These are phyloP conservation scores for Wallacemonas sp. DNA, from an alignment of 208 protist species.

Conservation along the genomic window DNA sequence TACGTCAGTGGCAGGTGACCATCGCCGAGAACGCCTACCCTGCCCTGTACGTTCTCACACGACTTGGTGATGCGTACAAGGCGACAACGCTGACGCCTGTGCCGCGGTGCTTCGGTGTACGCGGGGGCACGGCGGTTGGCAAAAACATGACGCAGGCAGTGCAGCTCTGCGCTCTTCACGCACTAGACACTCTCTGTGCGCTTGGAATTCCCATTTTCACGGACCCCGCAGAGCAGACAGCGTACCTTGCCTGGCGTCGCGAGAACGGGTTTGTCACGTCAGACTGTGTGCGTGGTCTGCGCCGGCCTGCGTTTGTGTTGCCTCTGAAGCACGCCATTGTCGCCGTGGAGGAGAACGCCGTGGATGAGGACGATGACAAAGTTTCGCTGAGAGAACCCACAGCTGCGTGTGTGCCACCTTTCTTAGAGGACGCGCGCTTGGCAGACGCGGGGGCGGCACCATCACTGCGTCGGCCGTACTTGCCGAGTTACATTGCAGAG, in stretches of 20 bases:
- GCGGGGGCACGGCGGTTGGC: conserved; percentile 66
- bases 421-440: background rate
- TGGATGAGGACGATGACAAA: background rate
- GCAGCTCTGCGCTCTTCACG: conserved; percentile 67
- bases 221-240: conserved; percentile 37
- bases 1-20: conserved; percentile 60
- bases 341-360: background rate
- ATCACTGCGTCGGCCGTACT: conserved; percentile 21
- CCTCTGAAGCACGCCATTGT: conserved; percentile 21
- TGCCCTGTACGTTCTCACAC: conserved; percentile 71
- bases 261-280: conserved; percentile 31
- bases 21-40: conserved; percentile 62
- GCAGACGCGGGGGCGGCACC: background rate
- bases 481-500: conserved; percentile 72
- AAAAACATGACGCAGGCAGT: conserved; percentile 54
- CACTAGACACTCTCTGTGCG: conserved; percentile 61
- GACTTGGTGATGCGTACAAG: conserved; percentile 64
- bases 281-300: conserved; percentile 29
- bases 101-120: conserved; percentile 55
- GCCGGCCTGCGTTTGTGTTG: conserved; percentile 25
- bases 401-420: conserved; percentile 2
- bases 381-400: background rate
- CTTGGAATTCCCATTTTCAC: conserved; percentile 57
- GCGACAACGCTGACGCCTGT: conserved; percentile 74
- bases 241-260: conserved; percentile 44